Percentiles rank a stretch among this genome's conserved stretches.
These are phyloP conservation scores for Termitomyces sp. DNA, from an alignment of 768 basidiomycete genomes.

Conservation along the genomic window DNA sequence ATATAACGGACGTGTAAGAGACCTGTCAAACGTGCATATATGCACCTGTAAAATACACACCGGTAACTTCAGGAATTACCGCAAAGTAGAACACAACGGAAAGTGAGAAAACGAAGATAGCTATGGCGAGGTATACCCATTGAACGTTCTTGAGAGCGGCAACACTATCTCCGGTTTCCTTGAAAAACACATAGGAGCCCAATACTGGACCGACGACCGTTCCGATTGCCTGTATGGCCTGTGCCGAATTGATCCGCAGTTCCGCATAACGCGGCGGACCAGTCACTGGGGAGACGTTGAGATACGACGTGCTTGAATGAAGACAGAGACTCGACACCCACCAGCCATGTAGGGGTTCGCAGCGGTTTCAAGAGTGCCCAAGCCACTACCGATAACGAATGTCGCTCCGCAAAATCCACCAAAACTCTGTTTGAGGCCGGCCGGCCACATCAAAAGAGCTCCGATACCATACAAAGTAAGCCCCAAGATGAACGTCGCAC, in stretches of 20 bases:
- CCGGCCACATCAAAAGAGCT: conserved; percentile 33
- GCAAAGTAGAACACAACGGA: conserved; percentile 29
- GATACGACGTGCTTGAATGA: background rate
- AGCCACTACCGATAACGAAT: conserved; percentile 31
- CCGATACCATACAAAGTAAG: conserved; percentile 28
- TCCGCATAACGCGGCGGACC: conserved; percentile 32
- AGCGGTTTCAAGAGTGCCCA: conserved; percentile 29
- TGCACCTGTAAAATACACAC: conserved; percentile 6
- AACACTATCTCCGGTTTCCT: conserved; percentile 27
- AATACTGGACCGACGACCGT: conserved; percentile 31
- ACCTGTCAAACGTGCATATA: background rate
- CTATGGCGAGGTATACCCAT: conserved; percentile 33
- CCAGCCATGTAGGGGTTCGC: conserved; percentile 35
- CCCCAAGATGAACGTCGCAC: conserved; percentile 30
- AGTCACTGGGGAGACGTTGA: conserved; percentile 16
- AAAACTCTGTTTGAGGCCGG: conserved; percentile 28
- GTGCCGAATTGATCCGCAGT: conserved; percentile 30
- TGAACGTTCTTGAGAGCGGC: conserved; percentile 27
- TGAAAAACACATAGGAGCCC: conserved; percentile 32
- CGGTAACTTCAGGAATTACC: conserved; percentile 32
- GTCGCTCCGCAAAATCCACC: conserved; percentile 34
- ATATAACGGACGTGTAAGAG: background rate
- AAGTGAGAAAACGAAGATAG: conserved; percentile 28
- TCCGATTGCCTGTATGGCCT: conserved; percentile 29
- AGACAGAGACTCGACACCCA: conserved; percentile 1